Evolutionary conservation across 768 basidiomycete genomes (phyloP), one percentile per base, ranked within the genome.

Genomic region (Mycena pura): DNA sequence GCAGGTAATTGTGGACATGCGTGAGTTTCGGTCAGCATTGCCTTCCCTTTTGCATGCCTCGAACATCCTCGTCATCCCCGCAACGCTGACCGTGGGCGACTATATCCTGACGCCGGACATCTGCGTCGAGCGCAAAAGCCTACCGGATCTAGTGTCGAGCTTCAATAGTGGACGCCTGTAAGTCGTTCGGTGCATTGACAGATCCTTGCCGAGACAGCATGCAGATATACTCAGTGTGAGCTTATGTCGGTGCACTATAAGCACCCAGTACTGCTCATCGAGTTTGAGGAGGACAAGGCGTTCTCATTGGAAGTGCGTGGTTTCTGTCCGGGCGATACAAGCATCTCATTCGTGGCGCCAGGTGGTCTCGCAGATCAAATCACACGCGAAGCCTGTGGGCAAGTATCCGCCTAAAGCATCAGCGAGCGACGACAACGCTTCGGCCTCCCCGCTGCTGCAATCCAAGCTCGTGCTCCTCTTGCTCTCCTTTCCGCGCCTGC

Each of bases 211-310:
- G 15, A 63, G 31, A 10, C 44, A n/a, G 10, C 15, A 43, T 21
- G 3, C 66, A 99, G 96, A 60, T 97, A 96, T 72, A 92, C 95
- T 0, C 97, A 99, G 70, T 99, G 96, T 77, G 96, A 99, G 75
- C 73, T 93, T 21, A 98, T 99, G 96, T 95, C 92, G 0, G 90
- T 89, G 15, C 92, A 98, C 72, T 99, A 99, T 78, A 97, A 95
- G 75, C 87, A 91, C 19, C 96, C 96, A 0, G 82, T 99, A 51
- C 79, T 99, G 15, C 80, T 99, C 10, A 97, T 99, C 68, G 96
- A 99, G 72, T 99, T 99, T 63, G 96, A 99, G 71, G 95, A 99
- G 77, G 92, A 97, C 73, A 98, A 96, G 68, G 88, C 93, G 0
- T 97, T 98, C 73, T 91, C 92, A 0, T 82, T 99, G 11, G 91